phyloP scores from a whole-genome alignment of 1,284 basidiomycete genomes.

The Austroboletus novae-zelandiae region DNA sequence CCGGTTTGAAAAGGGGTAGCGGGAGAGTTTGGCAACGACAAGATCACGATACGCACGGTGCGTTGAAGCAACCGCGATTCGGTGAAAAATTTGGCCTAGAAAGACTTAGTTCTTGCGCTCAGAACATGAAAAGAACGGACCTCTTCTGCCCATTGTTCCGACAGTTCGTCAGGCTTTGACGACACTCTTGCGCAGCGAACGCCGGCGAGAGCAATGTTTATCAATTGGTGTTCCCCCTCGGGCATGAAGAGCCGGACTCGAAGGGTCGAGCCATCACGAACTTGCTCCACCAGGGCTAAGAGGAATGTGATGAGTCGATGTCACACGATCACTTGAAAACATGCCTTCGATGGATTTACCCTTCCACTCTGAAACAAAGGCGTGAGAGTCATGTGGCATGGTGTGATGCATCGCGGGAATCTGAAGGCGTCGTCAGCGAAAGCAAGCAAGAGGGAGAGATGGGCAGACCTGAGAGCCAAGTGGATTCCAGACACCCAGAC shows the following conservation, averaged over 20 bases:
- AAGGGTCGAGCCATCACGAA: constrained; percentile 90
- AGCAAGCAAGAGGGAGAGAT: background rate
- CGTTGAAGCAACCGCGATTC: constrained; percentile 93
- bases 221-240: constrained; percentile 83
- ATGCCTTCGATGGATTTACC: constrained; percentile 84
- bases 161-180: constrained; percentile 70
- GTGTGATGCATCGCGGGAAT: constrained; percentile 75
- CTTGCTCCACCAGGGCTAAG: constrained; percentile 88
- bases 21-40: constrained; percentile 83
- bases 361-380: constrained; percentile 90
- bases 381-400: constrained; percentile 89
- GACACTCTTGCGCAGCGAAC: constrained; percentile 77
- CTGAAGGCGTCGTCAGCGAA: constrained; percentile 38
- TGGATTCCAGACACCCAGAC: constrained; percentile 86
- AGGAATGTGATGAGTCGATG: constrained; percentile 2
- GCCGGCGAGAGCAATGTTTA: constrained; percentile 84
- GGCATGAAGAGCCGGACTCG: constrained; percentile 88
- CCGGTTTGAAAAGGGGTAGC: constrained; percentile 81
- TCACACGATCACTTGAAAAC: constrained; percentile 10
- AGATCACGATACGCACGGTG: constrained; percentile 79
- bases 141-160: constrained; percentile 85
- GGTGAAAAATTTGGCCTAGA: constrained; percentile 91
- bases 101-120: constrained; percentile 5
- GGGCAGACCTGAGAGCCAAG: constrained; percentile 70
- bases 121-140: constrained; percentile 37